Percentiles rank a stretch among this genome's conserved stretches.
These are phyloP conservation scores for Potentilla sterilis DNA, from an alignment of 306 rosid genomes.

Conservation along the genomic window DNA sequence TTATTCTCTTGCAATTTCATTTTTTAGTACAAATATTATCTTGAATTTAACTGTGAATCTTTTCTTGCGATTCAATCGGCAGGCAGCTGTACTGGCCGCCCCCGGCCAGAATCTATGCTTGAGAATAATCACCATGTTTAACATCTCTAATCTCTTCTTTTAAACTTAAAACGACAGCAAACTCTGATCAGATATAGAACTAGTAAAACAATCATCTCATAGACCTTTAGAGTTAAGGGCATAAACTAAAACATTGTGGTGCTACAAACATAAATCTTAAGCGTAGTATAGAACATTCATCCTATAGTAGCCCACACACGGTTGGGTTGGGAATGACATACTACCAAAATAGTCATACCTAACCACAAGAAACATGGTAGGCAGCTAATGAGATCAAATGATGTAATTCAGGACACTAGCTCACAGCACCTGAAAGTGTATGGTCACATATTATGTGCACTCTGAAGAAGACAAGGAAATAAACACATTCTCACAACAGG, in stretches of 20 bases:
- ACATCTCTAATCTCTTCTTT: neutral
- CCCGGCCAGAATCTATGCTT: neutral
- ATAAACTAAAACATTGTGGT: too few relatives aligned
- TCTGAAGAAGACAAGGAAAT: neutral
- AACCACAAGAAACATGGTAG: neutral
- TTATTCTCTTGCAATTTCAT: neutral
- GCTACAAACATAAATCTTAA: too few relatives aligned
- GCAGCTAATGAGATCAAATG: neutral
- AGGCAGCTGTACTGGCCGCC: neutral
- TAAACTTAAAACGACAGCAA: neutral
- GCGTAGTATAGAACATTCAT: neutral
- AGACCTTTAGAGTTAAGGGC: neutral
- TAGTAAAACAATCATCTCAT: too few relatives aligned
- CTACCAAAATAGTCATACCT: neutral
- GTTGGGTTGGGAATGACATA: neutral
- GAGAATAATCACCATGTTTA: neutral
- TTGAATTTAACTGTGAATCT: neutral
- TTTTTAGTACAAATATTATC: neutral
- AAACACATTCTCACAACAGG: too few relatives aligned
- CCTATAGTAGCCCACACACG: neutral
- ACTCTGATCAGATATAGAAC: neutral
- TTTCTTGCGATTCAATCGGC: neutral
- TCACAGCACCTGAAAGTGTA: neutral
- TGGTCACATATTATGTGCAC: neutral
- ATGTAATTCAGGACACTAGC: too few relatives aligned